Conservation (phyloP, 768 basidiomycete genomes). For the Sarcodon sp. region DNA sequence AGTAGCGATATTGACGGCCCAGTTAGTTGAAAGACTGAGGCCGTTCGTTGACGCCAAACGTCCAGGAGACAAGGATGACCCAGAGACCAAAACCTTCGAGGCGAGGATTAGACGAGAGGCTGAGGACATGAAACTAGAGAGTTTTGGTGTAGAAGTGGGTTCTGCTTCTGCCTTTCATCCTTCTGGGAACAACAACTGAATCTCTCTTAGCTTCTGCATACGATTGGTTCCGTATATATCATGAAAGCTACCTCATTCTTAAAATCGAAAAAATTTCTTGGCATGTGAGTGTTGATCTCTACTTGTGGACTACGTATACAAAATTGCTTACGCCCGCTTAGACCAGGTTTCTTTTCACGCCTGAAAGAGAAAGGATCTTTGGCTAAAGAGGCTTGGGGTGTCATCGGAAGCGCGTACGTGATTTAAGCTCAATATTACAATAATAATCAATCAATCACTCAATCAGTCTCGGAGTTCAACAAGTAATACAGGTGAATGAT, state of each 20-base stretch:
- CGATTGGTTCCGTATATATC: constrained; percentile 86
- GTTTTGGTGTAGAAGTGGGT: constrained; percentile 89
- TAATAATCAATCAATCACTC: constrained; percentile 3
- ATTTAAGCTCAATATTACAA: neutral
- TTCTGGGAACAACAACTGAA: neutral
- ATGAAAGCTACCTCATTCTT: constrained; percentile 87
- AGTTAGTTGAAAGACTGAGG: constrained; percentile 74
- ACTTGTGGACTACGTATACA: constrained; percentile 2
- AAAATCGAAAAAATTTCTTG: constrained; percentile 85
- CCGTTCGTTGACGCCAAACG: constrained; percentile 86
- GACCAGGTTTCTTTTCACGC: constrained; percentile 84
- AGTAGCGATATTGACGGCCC: constrained; percentile 58
- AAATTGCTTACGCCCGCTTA: constrained; percentile 13
- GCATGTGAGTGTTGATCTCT: constrained; percentile 44
- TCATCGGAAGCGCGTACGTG: constrained; percentile 88
- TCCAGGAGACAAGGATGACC: constrained; percentile 70
- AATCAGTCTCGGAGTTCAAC: constrained; percentile 55
- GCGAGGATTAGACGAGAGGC: constrained; percentile 70
- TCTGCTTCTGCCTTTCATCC: neutral
- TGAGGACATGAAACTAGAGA: constrained; percentile 93
- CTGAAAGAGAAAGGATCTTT: constrained; percentile 90
- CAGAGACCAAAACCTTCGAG: constrained; percentile 74
- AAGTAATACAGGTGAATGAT: constrained; percentile 41
- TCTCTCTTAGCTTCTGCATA: constrained; percentile 56
- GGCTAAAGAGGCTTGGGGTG: constrained; percentile 94